Conservation (phyloP, 1,284 basidiomycete species). For the Ceratobasidium sp. region DNA sequence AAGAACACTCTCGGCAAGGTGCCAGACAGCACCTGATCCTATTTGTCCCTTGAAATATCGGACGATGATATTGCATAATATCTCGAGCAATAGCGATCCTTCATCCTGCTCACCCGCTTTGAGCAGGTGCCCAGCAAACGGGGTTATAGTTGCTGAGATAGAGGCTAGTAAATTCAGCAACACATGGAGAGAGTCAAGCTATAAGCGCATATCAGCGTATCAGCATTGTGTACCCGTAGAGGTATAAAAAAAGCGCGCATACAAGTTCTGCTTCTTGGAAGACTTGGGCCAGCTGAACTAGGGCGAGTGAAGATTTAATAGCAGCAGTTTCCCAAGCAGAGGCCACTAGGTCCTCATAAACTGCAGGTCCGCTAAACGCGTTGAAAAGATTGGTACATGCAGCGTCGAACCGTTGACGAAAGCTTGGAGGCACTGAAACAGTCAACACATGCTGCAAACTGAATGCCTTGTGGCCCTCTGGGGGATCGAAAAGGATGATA, state of each 20-base stretch:
- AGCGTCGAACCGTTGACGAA: conserved; percentile 9
- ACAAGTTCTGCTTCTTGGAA: conserved; percentile 16
- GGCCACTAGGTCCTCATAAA: not conserved
- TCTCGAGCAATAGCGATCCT: conserved; percentile 1
- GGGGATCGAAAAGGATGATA: conserved; percentile 16
- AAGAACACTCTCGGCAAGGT: conserved; percentile 18
- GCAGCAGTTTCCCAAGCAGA: conserved; percentile 4
- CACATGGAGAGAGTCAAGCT: not conserved
- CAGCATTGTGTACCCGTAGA: not conserved
- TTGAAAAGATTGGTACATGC: conserved; percentile 15
- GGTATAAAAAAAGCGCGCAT: not conserved
- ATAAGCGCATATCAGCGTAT: not conserved
- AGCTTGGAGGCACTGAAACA: not conserved
- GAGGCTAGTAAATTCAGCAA: conserved; percentile 1
- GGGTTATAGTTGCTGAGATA: not conserved
- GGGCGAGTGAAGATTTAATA: conserved; percentile 10
- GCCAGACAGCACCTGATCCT: not conserved
- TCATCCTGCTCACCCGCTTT: conserved; percentile 5
- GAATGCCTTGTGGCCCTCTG: conserved; percentile 21
- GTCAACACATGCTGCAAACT: conserved; percentile 16
- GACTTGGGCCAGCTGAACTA: conserved; percentile 20
- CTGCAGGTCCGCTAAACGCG: conserved; percentile 7
- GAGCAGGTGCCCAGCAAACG: conserved; percentile 5
- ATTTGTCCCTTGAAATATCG: not conserved
- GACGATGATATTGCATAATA: conserved; percentile 3